Base-by-base conservation (phyloP, 2,329 filamentous ascomycete genomes). In the Fusarium circinatum region DNA sequence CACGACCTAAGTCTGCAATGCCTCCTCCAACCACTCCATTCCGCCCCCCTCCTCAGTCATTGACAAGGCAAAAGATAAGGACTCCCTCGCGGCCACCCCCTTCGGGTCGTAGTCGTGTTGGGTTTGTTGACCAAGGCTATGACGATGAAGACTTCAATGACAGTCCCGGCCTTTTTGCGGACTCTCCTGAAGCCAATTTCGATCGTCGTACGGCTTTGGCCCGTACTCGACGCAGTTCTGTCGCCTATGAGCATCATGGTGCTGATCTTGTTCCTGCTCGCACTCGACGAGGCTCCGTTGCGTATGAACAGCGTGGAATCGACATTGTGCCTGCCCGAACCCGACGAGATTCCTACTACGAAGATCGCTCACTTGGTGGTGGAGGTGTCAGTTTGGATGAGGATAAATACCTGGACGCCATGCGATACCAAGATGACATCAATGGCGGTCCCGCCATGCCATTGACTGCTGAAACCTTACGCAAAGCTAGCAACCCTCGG, bases 391-490 rank as follows among this genome's bases (percentile, higher is more conserved):
- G 82, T 58, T 75, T 82, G 17, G 80, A 82, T 8, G 78, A 81
- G 28, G 82, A 85, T 58, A 85, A 81, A 65, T 84, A 86, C 57
- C 55, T 78, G 57, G 78, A 80, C 44, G 82, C 82, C 26, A 52
- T 82, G 49, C 75, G 75, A 34, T 91, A 91, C 77, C 89, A 90
- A 76, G 85, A 89, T 24, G 84, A 87, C 8, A 83, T 88, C 11
- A 84, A 78, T 47, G 87, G 86, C 39, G 85, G 83, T 12, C 78
- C 84, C 6, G 77, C 80, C 42, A 76, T 87, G 61, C 85, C 86
- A 5, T 79, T 92, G 63, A 92, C 90, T 8, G 86, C 86, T 5
- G 89, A 90, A 64, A 82, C 84, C 18, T 83, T 92, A 32, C 86
- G 84, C 72, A 88, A 85, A 78, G 87, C 84, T 34, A 85, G 81